Evolutionary conservation across 306 rosid species (phyloP), one percentile per base, ranked within the genome.

Genomic region (Rosa lucieae): DNA sequence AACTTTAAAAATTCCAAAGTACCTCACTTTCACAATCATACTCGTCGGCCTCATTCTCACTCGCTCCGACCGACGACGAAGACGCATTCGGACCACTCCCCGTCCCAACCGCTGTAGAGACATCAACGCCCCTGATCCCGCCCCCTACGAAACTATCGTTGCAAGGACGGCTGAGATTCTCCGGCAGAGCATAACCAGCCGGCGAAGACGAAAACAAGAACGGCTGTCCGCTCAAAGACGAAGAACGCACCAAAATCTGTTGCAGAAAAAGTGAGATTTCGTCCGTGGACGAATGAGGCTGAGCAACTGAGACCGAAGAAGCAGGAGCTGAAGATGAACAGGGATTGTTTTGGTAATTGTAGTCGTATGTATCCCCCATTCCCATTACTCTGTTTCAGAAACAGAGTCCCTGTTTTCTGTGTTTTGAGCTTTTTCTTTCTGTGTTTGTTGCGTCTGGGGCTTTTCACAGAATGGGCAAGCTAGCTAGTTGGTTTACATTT

Each of bases 21-120:
- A 89, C 97, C 99, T 94, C 97, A 40, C 97, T 94, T 81, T 94
- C 97, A 78, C 93, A 94, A 66, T 94, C 94, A 78, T 88, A 92
- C 66, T 91, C 97, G 43, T 94, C 97, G 59, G 83, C 80, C 52
- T 90, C 96, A 72, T 89, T 89, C 81, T 81, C 79, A 75, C 89
- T 87, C 3, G 86, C 75, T 76, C 86, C 89, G 0, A 87, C 17
- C 12, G 93, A 87, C 1, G 93, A 87, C 20, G 89, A 88, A 12
- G 97, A 78, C 69, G 85, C 87, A 78, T 93, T 87, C 1, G 75
- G 79, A 55, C 78, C 83, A 67, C 21, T 29, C 48, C 47, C 59
- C 7, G 80, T 78, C n/a, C 42, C 32, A 77, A 10, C 56, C 79
- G 65, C 81, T 39, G 37, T 80, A 58, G 83, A 72, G 21, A 85